Evolutionary conservation across 2,329 filamentous ascomycete genomes (phyloP).

Genomic region (Byssothecium circinans): DNA sequence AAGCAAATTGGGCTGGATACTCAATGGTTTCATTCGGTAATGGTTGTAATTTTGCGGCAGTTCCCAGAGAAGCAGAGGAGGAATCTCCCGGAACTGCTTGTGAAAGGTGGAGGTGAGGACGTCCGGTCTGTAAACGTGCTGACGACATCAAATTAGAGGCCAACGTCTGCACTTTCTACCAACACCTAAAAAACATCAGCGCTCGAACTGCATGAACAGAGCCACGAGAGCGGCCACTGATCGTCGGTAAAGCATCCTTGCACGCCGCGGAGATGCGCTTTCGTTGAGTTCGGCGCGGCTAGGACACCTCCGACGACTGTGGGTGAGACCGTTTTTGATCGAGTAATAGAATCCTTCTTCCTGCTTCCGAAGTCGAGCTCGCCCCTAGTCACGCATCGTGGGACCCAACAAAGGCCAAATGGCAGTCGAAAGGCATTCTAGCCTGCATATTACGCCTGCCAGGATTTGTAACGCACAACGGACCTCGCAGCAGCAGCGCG

Average conservation of each 20-base stretch:
- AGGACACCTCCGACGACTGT: not conserved
- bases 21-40: not conserved
- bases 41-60: not conserved
- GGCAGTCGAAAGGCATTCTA: slow-evolving; percentile 3
- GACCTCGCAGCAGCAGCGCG: slow-evolving; percentile 1
- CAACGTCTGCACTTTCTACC: not conserved
- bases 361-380: slow-evolving; percentile 14
- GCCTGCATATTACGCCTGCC: not conserved
- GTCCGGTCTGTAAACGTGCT: not conserved
- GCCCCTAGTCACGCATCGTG: slow-evolving; percentile 17
- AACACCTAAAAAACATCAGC: too few relatives aligned
- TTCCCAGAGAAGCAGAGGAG: not conserved
- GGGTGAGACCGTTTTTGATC: slow-evolving; percentile 28
- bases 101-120: not conserved
- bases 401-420: slow-evolving; percentile 4
- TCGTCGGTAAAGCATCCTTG: not conserved
- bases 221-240: too few relatives aligned
- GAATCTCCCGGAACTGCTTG: too few relatives aligned
- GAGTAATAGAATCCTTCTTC: slow-evolving; percentile 38
- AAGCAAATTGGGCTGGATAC: not conserved
- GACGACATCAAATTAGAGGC: not conserved
- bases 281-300: not conserved
- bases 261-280: slow-evolving; percentile 1
- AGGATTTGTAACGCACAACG: not conserved
- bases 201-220: too few relatives aligned